A percentile compares a stretch with the other conserved stretches of the same genome.
Evolutionary conservation across 2,329 filamentous ascomycete genomes (phyloP).

Genomic region (Colletotrichum liaoningense): DNA sequence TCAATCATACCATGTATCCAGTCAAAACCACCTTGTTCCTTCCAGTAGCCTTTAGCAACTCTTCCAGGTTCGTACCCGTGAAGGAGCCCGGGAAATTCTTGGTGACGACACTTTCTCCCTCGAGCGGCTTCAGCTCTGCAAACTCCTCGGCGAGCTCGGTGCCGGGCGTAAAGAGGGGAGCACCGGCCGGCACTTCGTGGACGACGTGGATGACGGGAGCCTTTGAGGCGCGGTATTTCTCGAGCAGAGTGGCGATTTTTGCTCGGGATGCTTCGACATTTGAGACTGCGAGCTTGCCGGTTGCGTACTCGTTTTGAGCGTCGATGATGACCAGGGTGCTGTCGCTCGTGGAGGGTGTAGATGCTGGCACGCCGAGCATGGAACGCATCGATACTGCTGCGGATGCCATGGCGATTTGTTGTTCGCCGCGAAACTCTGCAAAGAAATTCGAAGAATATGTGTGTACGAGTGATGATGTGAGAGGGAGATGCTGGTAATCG

Average conservation of each 20-base stretch:
- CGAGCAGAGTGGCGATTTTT: conserved; percentile 66
- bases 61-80: conserved; percentile 67
- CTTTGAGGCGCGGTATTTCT: conserved; percentile 65
- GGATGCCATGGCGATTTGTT: conserved; percentile 29
- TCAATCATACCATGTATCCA: conserved; percentile 63
- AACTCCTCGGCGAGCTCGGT: conserved; percentile 71
- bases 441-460: too few species aligned
- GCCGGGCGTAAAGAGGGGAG: conserved; percentile 73
- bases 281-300: conserved; percentile 65
- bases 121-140: conserved; percentile 64
- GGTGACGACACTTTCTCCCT: conserved; percentile 65
- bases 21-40: conserved; percentile 70
- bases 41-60: conserved; percentile 58
- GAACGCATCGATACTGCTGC: conserved; percentile 48
- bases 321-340: conserved; percentile 75
- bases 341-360: conserved; percentile 66
- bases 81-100: conserved; percentile 74
- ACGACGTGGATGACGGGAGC: conserved; percentile 70
- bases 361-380: conserved; percentile 64
- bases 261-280: conserved; percentile 64
- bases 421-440: too few species aligned
- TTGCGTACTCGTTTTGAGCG: conserved; percentile 76
- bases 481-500: too few species aligned
- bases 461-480: too few species aligned
- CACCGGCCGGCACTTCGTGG: conserved; percentile 68